phyloP scores from a whole-genome alignment of 2,329 filamentous ascomycete genomes.

The Trichoderma sp. region DNA sequence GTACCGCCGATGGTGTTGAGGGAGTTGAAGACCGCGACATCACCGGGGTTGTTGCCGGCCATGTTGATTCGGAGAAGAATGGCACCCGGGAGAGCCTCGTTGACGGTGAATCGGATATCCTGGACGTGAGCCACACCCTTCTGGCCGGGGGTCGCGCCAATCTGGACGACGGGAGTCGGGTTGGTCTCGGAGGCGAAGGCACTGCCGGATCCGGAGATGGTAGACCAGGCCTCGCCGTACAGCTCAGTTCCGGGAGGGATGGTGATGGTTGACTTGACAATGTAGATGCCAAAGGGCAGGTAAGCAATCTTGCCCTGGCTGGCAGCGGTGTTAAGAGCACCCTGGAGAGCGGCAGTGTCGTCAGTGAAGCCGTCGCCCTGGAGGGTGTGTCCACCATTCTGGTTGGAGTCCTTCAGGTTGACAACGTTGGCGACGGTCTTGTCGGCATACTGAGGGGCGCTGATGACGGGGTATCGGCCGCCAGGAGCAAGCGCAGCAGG shows the following conservation, averaged over 20 bases:
- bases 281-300: constrained; percentile 60
- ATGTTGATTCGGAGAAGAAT: constrained; percentile 26
- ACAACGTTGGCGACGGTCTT: constrained; percentile 12
- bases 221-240: constrained; percentile 26
- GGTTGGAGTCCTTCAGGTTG: constrained; percentile 24
- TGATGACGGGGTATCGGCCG: constrained; percentile 21
- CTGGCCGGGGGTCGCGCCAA: constrained; percentile 24
- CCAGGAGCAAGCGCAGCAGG: constrained; percentile 27
- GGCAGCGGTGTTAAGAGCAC: constrained; percentile 55
- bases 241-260: constrained; percentile 46
- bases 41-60: constrained; percentile 26
- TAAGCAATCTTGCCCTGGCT: constrained; percentile 54
- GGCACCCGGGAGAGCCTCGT: constrained; percentile 24
- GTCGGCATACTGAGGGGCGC: constrained; percentile 23
- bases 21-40: constrained; percentile 28
- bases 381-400: constrained; percentile 26
- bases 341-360: constrained; percentile 62
- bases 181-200: constrained; percentile 18
- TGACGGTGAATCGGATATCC: constrained; percentile 27
- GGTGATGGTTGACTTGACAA: constrained; percentile 50
- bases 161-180: constrained; percentile 26
- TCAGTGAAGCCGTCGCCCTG: constrained; percentile 59
- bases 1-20: constrained; percentile 29
- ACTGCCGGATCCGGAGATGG: constrained; percentile 27
- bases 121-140: constrained; percentile 22